Evolutionary conservation across 139 green algal genomes (phyloP), one percentile per base, ranked within the genome.

Genomic region (Picochlorum sp.): DNA sequence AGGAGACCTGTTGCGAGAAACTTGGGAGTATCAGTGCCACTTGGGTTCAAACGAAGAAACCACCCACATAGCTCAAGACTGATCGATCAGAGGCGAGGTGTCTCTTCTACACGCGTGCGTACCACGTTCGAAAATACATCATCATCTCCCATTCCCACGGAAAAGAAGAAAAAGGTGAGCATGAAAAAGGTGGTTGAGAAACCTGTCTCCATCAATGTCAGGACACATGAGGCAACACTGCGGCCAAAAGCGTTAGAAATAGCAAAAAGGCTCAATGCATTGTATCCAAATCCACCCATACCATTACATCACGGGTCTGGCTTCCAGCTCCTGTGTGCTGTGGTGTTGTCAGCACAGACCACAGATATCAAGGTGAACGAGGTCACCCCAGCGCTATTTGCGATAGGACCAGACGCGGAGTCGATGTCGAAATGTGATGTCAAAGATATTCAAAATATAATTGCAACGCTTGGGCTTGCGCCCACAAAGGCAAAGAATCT

Each of bases 401-500:
- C 55, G 10, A 4, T 66, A 14, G 85, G 80, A 6, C 72, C 78
- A 6, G 72, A 85, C 60, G 73, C 85, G 14, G 45, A 18, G 9
- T 38, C 67, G 16, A 89, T 92, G 83, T 83, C 83, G 1, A 20
- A 41, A 0, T 32, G 69, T 11, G 54, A 71, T 30, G 62, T 77
- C 3, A 16, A 30, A 6, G 49, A 71, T n/a, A 76, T 94, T 18
- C 56, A 81, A 61, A 54, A 37, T 15, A 70, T 82, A 61, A 95
- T 96, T 50, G 65, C 66, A 45, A 56, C 74, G 44, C 78, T 96
- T n/a, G 88, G 88, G 0, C 76, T 96, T 58, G 86, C 85, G 0
- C 83, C 85, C 2, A 96, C 88, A 26, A 96, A 96, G 74, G 83
- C 88, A 13, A 83, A 78, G 26, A 93, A 94, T 69, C 57, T 96